A percentile compares a stretch with the other conserved stretches of the same genome.
phyloP scores from a whole-genome alignment of 2,329 filamentous ascomycete species.

The Leptographium procerum region DNA sequence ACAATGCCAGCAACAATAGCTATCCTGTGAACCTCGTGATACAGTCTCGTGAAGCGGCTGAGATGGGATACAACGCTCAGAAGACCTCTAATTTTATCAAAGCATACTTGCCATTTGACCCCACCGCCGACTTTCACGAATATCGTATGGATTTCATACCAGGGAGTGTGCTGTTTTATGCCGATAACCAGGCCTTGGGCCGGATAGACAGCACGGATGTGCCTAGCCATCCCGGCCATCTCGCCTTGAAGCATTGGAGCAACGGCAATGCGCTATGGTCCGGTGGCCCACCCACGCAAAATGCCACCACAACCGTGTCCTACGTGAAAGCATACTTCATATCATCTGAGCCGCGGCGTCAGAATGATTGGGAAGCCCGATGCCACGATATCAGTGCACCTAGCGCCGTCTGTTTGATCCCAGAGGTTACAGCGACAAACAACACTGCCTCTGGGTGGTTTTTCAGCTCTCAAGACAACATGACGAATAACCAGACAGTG shows the following conservation, averaged over 20 bases:
- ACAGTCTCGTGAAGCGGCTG: slow-evolving; percentile 50
- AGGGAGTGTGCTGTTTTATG: slow-evolving; percentile 54
- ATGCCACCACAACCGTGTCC: slow-evolving; percentile 52
- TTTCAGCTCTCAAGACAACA: slow-evolving; percentile 34
- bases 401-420: slow-evolving; percentile 37
- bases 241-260: slow-evolving; percentile 68
- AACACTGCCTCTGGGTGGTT: slow-evolving; percentile 29
- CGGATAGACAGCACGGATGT: slow-evolving; percentile 45
- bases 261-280: slow-evolving; percentile 65
- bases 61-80: slow-evolving; percentile 50
- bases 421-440: slow-evolving; percentile 28
- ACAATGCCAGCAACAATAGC: slow-evolving; percentile 34
- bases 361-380: slow-evolving; percentile 26
- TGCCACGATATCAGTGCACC: slow-evolving; percentile 27
- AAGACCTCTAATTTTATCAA: slow-evolving; percentile 46
- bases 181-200: slow-evolving; percentile 47
- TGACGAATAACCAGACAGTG: slow-evolving; percentile 36
- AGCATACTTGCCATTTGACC: slow-evolving; percentile 53
- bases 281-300: slow-evolving; percentile 51
- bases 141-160: slow-evolving; percentile 68
- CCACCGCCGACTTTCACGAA: slow-evolving; percentile 57
- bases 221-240: slow-evolving; percentile 49
- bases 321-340: slow-evolving; percentile 78
- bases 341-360: slow-evolving; percentile 37
- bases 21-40: slow-evolving; percentile 64